Evolutionary conservation across 805 yeast species (phyloP), one percentile per base, ranked within the genome.

Genomic region (Ogataea angusta): DNA sequence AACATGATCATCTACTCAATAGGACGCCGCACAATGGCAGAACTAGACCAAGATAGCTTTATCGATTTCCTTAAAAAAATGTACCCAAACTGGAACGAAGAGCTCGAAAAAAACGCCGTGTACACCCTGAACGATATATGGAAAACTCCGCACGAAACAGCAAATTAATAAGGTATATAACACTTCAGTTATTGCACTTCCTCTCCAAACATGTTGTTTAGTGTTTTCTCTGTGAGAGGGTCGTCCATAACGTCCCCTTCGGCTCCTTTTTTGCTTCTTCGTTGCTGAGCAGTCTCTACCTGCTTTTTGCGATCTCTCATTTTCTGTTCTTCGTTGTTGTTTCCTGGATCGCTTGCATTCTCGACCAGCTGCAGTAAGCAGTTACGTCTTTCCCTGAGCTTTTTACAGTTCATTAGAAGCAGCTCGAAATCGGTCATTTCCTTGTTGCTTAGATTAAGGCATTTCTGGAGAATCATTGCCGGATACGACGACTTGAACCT

Each of bases 371-470:
- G 93, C 45, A 87, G 63, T 63, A 90, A 74, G 18, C 88, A 80
- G 17, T 84, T 79, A 47, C 95, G 72, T 65, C 88, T 95, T 53
- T 85, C 93, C 47, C 89, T 75, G 50, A 83, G 67, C 34, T 80
- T 73, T 58, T 80, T 75, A n/a, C 87, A 80, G 36, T 72, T 73
- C 36, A 78, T 75, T 34, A 90, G 63, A 27, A 78, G 67, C 12
- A 67, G 67, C 54, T 87, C 95, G 48, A 90, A 77, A 40, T 75
- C 73, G 36, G 74, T 70, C 40, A 88, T 68, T 40, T 79, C 76
- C 37, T 75, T 77, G 9, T 79, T 62, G 1, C 75, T 66, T 21
- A 78, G 76, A 46, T 71, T 70, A 25, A 87, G 62, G 36, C 67
- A 66, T 42, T 68, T 68, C 34, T 77, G 70, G 43, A 85, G 65